Evolutionary conservation across 2,329 filamentous ascomycete species (phyloP).

Genomic region (Microcyclosporella mali): DNA sequence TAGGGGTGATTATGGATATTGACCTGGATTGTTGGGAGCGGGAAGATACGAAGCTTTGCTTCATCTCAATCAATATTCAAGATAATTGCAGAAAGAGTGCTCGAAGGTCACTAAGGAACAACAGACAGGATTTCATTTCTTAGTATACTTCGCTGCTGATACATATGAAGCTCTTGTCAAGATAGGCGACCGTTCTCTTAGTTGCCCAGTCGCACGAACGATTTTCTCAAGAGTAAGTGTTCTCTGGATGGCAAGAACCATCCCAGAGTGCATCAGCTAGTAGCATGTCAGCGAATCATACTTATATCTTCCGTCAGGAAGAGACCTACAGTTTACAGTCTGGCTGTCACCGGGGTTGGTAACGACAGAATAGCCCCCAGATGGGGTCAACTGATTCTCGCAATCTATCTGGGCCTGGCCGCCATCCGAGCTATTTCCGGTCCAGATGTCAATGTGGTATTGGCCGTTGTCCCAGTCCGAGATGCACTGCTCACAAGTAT

Average conservation of each 20-base stretch:
- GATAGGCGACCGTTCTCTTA: too few relatives aligned
- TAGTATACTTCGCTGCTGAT: too few relatives aligned
- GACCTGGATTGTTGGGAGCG: too few relatives aligned
- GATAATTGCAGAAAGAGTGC: too few relatives aligned
- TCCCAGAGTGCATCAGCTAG: too few relatives aligned
- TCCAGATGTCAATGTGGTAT: slow-evolving; percentile 22
- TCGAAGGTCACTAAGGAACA: too few relatives aligned
- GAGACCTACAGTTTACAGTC: slow-evolving; percentile 5
- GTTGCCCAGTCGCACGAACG: too few relatives aligned
- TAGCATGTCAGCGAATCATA: not conserved
- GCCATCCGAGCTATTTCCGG: slow-evolving; percentile 15
- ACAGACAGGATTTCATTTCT: too few relatives aligned
- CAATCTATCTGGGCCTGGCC: slow-evolving; percentile 23
- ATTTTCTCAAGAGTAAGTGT: not conserved
- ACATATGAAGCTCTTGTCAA: too few relatives aligned
- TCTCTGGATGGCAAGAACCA: slow-evolving; percentile 7
- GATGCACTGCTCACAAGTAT: slow-evolving; percentile 32
- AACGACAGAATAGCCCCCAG: slow-evolving; percentile 3
- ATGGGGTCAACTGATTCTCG: slow-evolving; percentile 23
- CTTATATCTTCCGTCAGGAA: slow-evolving; percentile 1
- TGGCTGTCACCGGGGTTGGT: slow-evolving; percentile 1
- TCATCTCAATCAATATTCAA: too few relatives aligned
- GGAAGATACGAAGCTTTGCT: too few relatives aligned
- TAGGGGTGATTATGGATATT: too few relatives aligned
- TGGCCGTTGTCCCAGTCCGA: slow-evolving; percentile 21